These are phyloP conservation scores for Epipyxis sp. DNA, from an alignment of 108 stramenopile genomes.

Conservation along the genomic window DNA sequence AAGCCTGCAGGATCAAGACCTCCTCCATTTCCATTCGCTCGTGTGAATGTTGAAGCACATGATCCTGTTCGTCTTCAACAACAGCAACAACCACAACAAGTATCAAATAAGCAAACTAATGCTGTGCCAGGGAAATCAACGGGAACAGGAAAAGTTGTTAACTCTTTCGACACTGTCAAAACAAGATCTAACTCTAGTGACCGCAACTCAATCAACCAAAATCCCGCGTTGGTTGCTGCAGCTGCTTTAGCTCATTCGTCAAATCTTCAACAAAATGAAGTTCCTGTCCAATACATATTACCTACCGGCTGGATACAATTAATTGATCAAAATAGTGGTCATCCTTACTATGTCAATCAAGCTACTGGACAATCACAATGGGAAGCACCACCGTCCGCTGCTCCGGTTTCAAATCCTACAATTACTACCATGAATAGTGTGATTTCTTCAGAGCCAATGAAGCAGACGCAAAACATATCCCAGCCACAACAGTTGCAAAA, in stretches of 20 bases:
- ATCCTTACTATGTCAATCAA: constrained; percentile 45
- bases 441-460: not conserved
- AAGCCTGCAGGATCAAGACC: constrained; percentile 36
- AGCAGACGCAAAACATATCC: not conserved
- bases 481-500: not conserved
- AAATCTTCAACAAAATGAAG: too few species aligned
- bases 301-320: constrained; percentile 24
- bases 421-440: not conserved
- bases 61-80: constrained; percentile 6
- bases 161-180: not conserved
- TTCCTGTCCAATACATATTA: not conserved
- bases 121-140: constrained; percentile 14
- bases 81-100: not conserved
- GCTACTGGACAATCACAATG: constrained; percentile 49
- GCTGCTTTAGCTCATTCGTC: not conserved
- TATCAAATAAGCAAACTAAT: not conserved
- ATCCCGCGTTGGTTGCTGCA: constrained; percentile 8
- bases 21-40: constrained; percentile 47
- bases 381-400: constrained; percentile 32
- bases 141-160: not conserved
- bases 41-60: constrained; percentile 34
- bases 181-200: not conserved
- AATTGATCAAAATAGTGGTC: not conserved
- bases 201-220: not conserved
- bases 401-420: not conserved